Base-by-base conservation (phyloP, 495 filamentous ascomycete genomes). In the Poronia punctata region DNA sequence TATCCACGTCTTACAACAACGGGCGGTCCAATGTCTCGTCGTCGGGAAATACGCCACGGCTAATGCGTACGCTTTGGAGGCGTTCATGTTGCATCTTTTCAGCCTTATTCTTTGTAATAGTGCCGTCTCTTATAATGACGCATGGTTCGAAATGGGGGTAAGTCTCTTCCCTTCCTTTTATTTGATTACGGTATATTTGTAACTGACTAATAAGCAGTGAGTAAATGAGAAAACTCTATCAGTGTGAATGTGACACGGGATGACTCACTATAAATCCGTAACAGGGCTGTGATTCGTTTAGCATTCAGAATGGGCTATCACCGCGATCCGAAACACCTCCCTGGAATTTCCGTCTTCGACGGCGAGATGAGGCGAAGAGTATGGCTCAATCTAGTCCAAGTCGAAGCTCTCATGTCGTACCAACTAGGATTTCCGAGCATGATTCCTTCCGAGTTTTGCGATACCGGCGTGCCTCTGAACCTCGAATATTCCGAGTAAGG, bases 301-400 rank as follows among this genome's bases (percentile, higher is more conserved):
- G 68, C 70, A 8, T 70, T 75, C 64, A 52, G 70, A 39, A 62
- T 70, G 19, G 71, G 70, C 0, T 75, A 72, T 26, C 71, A 75
- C 37, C 66, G 71, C 4, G 71, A 75, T 36, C 67, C 71, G 6
- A 56, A 43, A 29, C 48, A 57, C 20, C 64, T 66, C 26, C 46
- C 57, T 5, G 50, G 56, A 3, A 69, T 73, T 9, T 67, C 70
- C 5, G 25, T 51, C 2, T 59, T 66, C 18, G 36, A 52, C 4
- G 62, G 51, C 14, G 66, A 69, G 44, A 65, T 64, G 51, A 50
- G 66, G 10, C 49, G 66, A 8, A 61, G 66, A 4, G 42, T 59
- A 1, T 69, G 66, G 65, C 26, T 50, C n/a, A 39, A 45, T 2
- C 54, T 69, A 7, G 12, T 53, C 7, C 51, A 57, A 17, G 33